Evolutionary conservation across 23 red algal genomes (phyloP), one percentile per base, ranked within the genome.

Genomic region (Rhodosorus marinus): DNA sequence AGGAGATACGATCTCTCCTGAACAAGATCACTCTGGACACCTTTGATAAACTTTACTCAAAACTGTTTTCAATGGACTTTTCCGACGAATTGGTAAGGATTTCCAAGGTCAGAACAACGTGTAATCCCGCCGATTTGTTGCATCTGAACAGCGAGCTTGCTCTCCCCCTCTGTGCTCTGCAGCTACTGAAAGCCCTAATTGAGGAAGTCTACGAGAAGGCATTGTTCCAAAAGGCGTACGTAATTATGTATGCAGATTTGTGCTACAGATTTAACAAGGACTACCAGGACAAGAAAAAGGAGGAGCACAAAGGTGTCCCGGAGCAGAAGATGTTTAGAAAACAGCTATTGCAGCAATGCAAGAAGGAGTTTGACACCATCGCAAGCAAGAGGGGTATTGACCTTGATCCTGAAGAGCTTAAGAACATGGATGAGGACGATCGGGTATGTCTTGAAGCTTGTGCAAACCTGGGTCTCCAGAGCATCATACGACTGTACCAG

Each of bases 1-100:
- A 80, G 52, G 45, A 45, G 62, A 53, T 85, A 9, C 54, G 90
- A 27, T 81, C 79, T 6, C 47, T 98, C 21, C 66, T 98, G 14
- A 98, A 98, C 60, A 98, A 98, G 50, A 66, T 98, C 49, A 98
- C 90, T 1, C 43, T 86, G 34, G 90, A 98, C 40, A 98, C 85
- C 66, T 98, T 98, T 53, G 90, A 98, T 35, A 76, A 69, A 47
- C 59, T 98, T 29, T 98, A 85, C 59, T 56, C 69, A 24, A 79
- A 85, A 55, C 79, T 98, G 47, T 55, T 72, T 17, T 74, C 57
- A 34, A 65, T 98, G 33, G 68, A 98, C 23, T 81, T 98, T 7
- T 53, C 57, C 31, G 49, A 35, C 23, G 66, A 48, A 20, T 64
- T 64, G 21, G 34, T 84, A 33, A n/a, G n/a, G n/a, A n/a, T n/a